Evolutionary conservation across 768 basidiomycete genomes (phyloP).

Genomic region (Suillus alpinus): DNA sequence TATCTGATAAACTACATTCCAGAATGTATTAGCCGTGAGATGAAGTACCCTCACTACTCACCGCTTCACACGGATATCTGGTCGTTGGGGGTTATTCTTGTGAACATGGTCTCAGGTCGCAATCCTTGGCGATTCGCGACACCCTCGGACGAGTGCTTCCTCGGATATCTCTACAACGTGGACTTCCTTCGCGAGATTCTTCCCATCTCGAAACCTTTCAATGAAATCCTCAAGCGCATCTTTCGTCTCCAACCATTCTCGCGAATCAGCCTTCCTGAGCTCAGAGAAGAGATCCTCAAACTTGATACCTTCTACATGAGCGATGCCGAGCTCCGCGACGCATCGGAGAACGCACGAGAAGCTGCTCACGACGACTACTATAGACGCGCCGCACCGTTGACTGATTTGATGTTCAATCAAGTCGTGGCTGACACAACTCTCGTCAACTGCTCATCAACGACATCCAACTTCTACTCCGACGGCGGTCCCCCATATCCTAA

Average conservation of each 20-base stretch:
- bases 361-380: background rate
- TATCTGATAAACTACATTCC: constrained; percentile 9
- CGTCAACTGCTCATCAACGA: background rate
- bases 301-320: constrained; percentile 63
- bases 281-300: constrained; percentile 53
- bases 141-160: constrained; percentile 64
- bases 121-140: constrained; percentile 77
- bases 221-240: constrained; percentile 65
- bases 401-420: background rate
- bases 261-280: constrained; percentile 61
- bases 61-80: constrained; percentile 52
- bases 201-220: constrained; percentile 68
- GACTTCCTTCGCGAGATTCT: constrained; percentile 65
- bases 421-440: constrained; percentile 1
- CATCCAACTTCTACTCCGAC: constrained; percentile 1
- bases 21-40: constrained; percentile 56
- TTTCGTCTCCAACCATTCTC: constrained; percentile 63
- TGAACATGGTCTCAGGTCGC: constrained; percentile 72
- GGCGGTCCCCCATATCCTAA: constrained; percentile 1
- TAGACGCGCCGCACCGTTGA: background rate
- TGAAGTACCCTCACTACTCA: constrained; percentile 26
- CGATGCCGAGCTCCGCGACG: constrained; percentile 41
- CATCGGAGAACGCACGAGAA: constrained; percentile 18
- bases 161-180: constrained; percentile 57
- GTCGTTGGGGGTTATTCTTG: constrained; percentile 76